phyloP scores from a whole-genome alignment of 208 protist species.

The Herpetomonas samuelpessoai region DNA sequence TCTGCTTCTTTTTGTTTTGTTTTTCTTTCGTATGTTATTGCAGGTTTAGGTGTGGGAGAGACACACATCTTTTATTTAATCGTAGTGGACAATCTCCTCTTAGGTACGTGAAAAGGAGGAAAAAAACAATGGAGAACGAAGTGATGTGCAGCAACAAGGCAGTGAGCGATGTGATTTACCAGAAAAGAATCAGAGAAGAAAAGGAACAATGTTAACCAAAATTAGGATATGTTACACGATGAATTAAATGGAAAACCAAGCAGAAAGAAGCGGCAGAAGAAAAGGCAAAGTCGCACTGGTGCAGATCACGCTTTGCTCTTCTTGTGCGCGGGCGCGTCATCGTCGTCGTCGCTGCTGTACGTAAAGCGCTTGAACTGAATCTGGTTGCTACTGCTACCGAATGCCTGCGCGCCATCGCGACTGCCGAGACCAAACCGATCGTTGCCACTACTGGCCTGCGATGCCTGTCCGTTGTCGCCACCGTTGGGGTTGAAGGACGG shows the following conservation, averaged over 20 bases:
- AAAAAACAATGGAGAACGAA: neutral
- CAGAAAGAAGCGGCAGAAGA: conserved; percentile 11
- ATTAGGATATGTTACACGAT: conserved; percentile 7
- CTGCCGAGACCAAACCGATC: conserved; percentile 44
- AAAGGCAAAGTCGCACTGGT: conserved; percentile 1
- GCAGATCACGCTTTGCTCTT: conserved; percentile 12
- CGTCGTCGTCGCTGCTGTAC: conserved; percentile 59
- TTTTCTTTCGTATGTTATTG: conserved; percentile 2
- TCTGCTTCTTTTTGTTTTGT: conserved; percentile 5
- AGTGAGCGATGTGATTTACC: neutral
- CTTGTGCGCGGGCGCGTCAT: conserved; percentile 10
- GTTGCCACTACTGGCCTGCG: conserved; percentile 9
- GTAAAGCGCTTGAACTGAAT: conserved; percentile 19
- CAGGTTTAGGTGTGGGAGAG: neutral
- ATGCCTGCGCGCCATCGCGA: conserved; percentile 20
- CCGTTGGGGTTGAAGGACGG: conserved; percentile 20
- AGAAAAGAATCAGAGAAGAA: conserved; percentile 10
- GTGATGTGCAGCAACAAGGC: neutral
- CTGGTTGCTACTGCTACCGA: conserved; percentile 27
- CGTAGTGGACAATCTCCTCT: neutral
- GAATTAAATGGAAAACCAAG: conserved; percentile 8
- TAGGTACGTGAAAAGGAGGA: neutral
- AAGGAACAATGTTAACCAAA: conserved; percentile 6
- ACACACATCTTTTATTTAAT: conserved; percentile 4
- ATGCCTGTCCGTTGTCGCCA: conserved; percentile 13